phyloP scores from a whole-genome alignment of 495 filamentous ascomycete genomes.

The Penicillium arizonense region DNA sequence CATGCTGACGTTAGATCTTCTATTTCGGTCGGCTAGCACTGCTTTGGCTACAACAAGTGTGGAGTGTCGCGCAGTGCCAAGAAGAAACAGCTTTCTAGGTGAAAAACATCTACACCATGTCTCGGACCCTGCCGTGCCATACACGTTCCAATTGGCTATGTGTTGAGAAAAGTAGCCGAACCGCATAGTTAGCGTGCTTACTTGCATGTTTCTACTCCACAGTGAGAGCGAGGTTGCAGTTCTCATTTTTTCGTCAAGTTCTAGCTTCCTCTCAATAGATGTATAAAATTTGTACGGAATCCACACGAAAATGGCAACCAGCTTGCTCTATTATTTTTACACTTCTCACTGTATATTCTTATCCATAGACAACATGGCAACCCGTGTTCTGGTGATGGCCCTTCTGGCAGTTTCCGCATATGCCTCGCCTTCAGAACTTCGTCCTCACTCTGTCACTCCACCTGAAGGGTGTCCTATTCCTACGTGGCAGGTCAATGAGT shows the following conservation, averaged over 20 bases:
- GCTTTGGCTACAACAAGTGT: too few species aligned
- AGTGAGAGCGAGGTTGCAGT: not conserved
- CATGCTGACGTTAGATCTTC: too few species aligned
- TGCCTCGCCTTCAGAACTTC: not conserved
- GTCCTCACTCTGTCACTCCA: constrained; percentile 25
- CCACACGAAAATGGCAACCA: too few species aligned
- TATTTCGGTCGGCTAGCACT: too few species aligned
- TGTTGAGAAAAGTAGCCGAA: too few species aligned
- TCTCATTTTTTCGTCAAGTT: not conserved
- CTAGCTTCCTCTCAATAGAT: not conserved
- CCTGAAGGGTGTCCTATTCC: constrained; percentile 34
- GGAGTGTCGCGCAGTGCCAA: too few species aligned
- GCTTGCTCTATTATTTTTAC: not conserved
- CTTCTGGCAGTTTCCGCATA: not conserved
- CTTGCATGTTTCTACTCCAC: not conserved
- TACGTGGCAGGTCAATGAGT: constrained; percentile 30
- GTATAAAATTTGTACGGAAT: not conserved
- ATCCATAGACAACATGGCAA: not conserved
- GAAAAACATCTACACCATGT: too few species aligned
- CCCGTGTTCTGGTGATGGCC: not conserved
- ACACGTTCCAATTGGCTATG: too few species aligned
- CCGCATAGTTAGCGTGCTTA: not conserved
- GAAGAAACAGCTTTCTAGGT: too few species aligned
- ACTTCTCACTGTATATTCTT: not conserved
- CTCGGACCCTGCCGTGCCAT: too few species aligned